Evolutionary conservation across 768 basidiomycete species (phyloP), one percentile per base, ranked within the genome.

Genomic region (Tricholoma furcatifolium): DNA sequence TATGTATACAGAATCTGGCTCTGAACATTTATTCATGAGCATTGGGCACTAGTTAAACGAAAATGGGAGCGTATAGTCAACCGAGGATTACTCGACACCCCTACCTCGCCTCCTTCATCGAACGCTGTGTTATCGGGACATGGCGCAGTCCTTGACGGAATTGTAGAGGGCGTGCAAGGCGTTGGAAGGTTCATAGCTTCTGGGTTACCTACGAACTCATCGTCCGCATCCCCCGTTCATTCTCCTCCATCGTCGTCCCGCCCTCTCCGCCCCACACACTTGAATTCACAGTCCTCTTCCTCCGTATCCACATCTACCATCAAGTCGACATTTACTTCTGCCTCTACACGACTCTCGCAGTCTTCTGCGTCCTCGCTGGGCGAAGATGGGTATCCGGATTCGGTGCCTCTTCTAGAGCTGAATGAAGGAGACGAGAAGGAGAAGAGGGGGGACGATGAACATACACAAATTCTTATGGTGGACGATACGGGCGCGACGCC

Each of bases 51-150:
- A 85, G 84, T 93, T 45, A 93, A 93, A 73, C 81, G 80, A 53
- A 89, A 85, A 68, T 93, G 91, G 91, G 89, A 87, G 65, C 80
- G 82, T 30, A 89, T 93, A 52, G 82, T 92, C 40, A 80, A 78
- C 60, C 78, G 82, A 15, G 84, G 85, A 21, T 79, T 85, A 45
- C 54, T 40, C 44, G 58, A 55, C 44, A 56, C 31, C 50, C 50
- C 59, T 11, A 46, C 51, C 4, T 27, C 27, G 27, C 46, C 47
- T 20, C 47, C 51, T n/a, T 43, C 67, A 6, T 53, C 60, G 38
- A 62, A 59, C 11, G 50, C 57, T 20, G 27, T 7, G 27, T 27
- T 27, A 27, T 62, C 68, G 30, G 62, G 68, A 41, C 66, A 62
- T 12, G 67, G 72, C 12, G 68, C 73, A 1, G 66, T 81, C 20